These are phyloP conservation scores for Penicillium samsonianum DNA, from an alignment of 495 filamentous ascomycete species.

Conservation along the genomic window DNA sequence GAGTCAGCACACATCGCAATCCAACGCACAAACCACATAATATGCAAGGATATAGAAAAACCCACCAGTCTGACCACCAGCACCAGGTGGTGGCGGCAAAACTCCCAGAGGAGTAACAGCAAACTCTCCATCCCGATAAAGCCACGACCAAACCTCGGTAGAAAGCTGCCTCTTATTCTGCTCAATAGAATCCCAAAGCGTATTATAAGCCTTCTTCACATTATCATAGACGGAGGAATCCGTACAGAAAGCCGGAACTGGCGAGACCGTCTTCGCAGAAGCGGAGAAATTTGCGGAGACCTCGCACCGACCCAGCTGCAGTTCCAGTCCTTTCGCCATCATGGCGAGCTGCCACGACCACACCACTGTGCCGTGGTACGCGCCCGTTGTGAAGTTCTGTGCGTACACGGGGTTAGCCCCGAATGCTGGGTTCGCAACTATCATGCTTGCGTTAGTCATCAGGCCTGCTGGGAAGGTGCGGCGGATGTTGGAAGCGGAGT, in stretches of 20 bases:
- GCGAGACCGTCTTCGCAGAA: slow-evolving; percentile 8
- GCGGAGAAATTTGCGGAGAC: slow-evolving; percentile 16
- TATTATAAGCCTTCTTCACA: slow-evolving; percentile 57
- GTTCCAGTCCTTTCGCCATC: slow-evolving; percentile 60
- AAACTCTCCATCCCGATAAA: slow-evolving; percentile 50
- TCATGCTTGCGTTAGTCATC: slow-evolving; percentile 54
- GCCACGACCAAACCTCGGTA: slow-evolving; percentile 66
- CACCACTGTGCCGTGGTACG: slow-evolving; percentile 67
- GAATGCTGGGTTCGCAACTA: slow-evolving; percentile 65
- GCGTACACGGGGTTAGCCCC: slow-evolving; percentile 49
- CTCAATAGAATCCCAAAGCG: slow-evolving; percentile 62
- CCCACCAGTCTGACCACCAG: slow-evolving; percentile 35
- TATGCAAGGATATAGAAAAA: slow-evolving; percentile 6
- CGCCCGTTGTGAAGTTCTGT: slow-evolving; percentile 54
- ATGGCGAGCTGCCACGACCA: slow-evolving; percentile 68
- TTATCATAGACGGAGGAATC: slow-evolving; percentile 48
- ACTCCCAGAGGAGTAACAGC: slow-evolving; percentile 52
- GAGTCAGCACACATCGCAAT: neutral
- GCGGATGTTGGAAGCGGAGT: slow-evolving; percentile 56
- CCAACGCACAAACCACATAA: no score
- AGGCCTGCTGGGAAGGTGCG: slow-evolving; percentile 61
- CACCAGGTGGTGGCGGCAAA: slow-evolving; percentile 53
- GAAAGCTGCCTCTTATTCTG: slow-evolving; percentile 53
- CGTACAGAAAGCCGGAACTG: slow-evolving; percentile 47
- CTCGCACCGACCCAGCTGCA: slow-evolving; percentile 49